phyloP scores from a whole-genome alignment of 345 rosid genomes.

The Murraya paniculata region DNA sequence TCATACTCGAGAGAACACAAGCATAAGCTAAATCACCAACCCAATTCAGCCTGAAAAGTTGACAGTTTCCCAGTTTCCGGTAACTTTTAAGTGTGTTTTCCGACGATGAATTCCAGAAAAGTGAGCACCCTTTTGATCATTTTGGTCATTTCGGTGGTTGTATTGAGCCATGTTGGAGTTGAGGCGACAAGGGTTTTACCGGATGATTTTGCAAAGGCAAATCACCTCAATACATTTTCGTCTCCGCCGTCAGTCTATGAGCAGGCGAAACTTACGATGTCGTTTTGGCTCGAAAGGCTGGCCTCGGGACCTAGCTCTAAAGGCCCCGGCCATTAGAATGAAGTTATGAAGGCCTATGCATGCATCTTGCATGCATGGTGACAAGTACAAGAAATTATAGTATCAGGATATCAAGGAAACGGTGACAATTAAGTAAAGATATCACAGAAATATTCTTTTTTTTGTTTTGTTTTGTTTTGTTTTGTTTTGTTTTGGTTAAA shows the following conservation, averaged over 20 bases:
- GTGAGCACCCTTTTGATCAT: conserved; percentile 18
- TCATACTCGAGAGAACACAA: not conserved
- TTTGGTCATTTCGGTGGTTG: conserved; percentile 19
- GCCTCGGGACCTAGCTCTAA: conserved; percentile 43
- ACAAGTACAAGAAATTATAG: not conserved
- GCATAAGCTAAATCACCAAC: not conserved
- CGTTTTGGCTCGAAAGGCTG: conserved; percentile 27
- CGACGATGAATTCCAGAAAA: conserved; percentile 22
- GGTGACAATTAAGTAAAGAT: not conserved
- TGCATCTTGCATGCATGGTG: not conserved
- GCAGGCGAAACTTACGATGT: conserved; percentile 31
- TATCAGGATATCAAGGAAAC: not conserved
- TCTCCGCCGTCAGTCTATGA: conserved; percentile 22
- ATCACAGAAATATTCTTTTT: not conserved
- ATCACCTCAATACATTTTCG: conserved; percentile 19
- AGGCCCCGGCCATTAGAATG: conserved; percentile 28
- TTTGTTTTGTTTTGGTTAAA: too few species aligned
- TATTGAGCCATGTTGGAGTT: conserved; percentile 26
- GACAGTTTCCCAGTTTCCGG: not conserved
- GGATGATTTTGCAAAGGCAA: conserved; percentile 29
- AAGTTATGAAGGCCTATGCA: not conserved
- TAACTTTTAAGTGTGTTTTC: not conserved
- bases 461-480: too few species aligned
- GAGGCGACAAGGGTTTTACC: conserved; percentile 39
- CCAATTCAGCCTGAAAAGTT: not conserved